phyloP scores from a whole-genome alignment of 192 early-diverging fungal genomes.

The Chytriomyces sp. region DNA sequence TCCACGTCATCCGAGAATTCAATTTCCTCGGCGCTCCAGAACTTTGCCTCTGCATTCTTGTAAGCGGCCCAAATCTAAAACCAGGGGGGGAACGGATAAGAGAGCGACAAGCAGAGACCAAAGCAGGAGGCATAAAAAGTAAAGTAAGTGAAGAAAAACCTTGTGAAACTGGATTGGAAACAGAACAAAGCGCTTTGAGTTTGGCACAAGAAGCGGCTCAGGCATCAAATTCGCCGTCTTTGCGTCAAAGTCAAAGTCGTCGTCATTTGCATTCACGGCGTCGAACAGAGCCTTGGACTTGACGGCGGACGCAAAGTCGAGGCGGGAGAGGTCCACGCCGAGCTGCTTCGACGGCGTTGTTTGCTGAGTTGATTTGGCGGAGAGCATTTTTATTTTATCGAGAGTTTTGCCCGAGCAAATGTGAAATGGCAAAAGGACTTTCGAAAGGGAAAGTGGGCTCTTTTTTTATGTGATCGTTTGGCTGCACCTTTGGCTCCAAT shows the following conservation, averaged over 20 bases:
- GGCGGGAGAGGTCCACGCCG: constrained; percentile 5
- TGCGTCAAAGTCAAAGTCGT: constrained; percentile 3
- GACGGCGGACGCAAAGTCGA: constrained; percentile 18
- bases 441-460: no score
- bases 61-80: constrained; percentile 90
- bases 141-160: constrained; percentile 17
- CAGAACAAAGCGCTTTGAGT: constrained; percentile 52
- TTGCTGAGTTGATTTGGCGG: background rate
- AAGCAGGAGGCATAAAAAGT: background rate
- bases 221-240: background rate
- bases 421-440: no score
- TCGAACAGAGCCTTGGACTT: background rate
- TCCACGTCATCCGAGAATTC: constrained; percentile 88
- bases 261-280: background rate
- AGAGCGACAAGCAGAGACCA: background rate
- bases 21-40: constrained; percentile 97
- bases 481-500: no score
- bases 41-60: constrained; percentile 95
- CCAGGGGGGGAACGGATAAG: background rate
- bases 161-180: constrained; percentile 62
- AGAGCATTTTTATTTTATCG: background rate
- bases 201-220: constrained; percentile 53
- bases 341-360: constrained; percentile 10
- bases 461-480: no score
- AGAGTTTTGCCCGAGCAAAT: no score